Evolutionary conservation across 179 eudicot species (phyloP).

Genomic region (Beta macrorhiza): DNA sequence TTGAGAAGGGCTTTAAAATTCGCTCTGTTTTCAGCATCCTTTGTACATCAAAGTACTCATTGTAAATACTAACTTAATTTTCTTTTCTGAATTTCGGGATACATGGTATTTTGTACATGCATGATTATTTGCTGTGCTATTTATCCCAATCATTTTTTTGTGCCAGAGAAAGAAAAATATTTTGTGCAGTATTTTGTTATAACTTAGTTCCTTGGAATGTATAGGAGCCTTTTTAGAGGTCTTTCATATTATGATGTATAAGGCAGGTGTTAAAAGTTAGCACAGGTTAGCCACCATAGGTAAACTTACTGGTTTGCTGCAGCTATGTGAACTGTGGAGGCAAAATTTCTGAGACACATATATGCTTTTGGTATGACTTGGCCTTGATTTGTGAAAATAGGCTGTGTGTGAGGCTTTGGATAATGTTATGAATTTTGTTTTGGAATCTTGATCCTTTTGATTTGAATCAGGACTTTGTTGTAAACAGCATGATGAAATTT

Average conservation of each 20-base stretch:
- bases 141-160: background rate
- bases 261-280: too few species aligned
- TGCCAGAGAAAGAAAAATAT: background rate
- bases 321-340: too few species aligned
- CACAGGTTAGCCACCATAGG: too few species aligned
- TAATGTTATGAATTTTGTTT: background rate
- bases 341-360: too few species aligned
- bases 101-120: too few species aligned
- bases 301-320: too few species aligned
- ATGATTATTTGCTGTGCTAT: too few species aligned
- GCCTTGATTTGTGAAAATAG: background rate
- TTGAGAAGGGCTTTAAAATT: background rate
- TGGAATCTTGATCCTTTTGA: background rate
- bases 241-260: background rate
- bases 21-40: background rate
- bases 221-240: background rate
- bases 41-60: background rate
- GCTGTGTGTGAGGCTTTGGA: conserved; percentile 10
- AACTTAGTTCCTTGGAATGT: background rate
- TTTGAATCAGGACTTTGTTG: background rate
- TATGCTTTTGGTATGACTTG: too few species aligned
- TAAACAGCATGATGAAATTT: background rate
- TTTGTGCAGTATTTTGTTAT: background rate
- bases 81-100: too few species aligned
- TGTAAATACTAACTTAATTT: background rate